phyloP scores from a whole-genome alignment of 2,329 filamentous ascomycete species.

The Biscogniauxia sp. region DNA sequence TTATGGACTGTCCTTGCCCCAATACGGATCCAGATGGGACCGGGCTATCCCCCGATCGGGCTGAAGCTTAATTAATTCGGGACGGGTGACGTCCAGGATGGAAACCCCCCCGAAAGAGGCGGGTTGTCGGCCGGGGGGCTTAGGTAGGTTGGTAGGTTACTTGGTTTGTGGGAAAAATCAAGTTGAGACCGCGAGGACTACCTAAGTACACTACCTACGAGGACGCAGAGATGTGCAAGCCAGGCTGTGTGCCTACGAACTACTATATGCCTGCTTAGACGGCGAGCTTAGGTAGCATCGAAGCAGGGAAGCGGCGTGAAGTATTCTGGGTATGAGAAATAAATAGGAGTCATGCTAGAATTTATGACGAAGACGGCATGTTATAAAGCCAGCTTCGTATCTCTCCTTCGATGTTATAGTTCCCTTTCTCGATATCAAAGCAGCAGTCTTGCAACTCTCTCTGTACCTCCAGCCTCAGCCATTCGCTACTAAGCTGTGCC shows the following conservation, averaged over 20 bases:
- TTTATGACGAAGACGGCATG: not conserved
- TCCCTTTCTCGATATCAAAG: not conserved
- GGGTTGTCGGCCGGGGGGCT: not conserved
- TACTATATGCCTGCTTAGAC: too few species aligned
- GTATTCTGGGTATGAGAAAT: not conserved
- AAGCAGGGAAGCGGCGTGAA: not conserved
- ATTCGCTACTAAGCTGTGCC: not conserved
- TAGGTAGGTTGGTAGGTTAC: too few species aligned
- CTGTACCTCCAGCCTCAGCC: not conserved
- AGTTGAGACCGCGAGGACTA: too few species aligned
- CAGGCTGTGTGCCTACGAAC: too few species aligned
- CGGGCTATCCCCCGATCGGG: not conserved
- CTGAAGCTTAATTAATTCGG: not conserved
- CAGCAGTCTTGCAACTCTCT: not conserved
- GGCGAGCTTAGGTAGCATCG: not conserved
- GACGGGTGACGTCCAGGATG: not conserved
- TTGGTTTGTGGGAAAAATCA: not conserved
- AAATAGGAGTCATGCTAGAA: not conserved
- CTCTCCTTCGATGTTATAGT: not conserved
- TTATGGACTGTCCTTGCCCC: not conserved
- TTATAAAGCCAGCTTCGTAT: not conserved
- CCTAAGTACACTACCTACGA: too few species aligned
- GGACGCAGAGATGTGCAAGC: too few species aligned
- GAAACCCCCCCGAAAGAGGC: not conserved
- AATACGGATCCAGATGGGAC: not conserved